Percentiles rank a stretch among this genome's conserved stretches.
Evolutionary conservation across 768 basidiomycete genomes (phyloP).

Genomic region (Rhodocollybia butyracea): DNA sequence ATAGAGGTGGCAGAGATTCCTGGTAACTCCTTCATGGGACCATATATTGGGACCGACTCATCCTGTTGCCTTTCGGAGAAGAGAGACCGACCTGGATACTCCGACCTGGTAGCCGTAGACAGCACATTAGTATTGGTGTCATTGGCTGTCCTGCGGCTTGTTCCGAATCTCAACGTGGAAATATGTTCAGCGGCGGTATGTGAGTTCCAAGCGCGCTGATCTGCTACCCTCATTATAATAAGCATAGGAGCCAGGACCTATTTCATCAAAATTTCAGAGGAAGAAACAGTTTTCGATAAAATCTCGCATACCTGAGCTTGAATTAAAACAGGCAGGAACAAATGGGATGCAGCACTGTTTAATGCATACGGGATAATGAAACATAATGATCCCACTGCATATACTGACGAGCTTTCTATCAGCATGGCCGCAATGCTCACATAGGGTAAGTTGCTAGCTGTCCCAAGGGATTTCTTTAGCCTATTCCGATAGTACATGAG

Average conservation of each 20-base stretch:
- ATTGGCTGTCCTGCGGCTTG: too few relatives aligned
- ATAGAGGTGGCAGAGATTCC: too few relatives aligned
- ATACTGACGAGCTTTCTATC: slow-evolving; percentile 30
- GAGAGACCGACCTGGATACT: too few relatives aligned
- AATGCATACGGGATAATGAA: slow-evolving; percentile 23
- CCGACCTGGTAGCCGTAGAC: too few relatives aligned
- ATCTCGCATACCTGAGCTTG: slow-evolving; percentile 20
- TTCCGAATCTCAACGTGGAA: too few relatives aligned
- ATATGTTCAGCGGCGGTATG: neutral
- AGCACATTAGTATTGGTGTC: too few relatives aligned
- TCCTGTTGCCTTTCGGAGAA: too few relatives aligned
- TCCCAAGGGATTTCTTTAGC: neutral
- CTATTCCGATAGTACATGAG: slow-evolving; percentile 18
- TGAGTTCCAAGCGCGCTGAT: neutral
- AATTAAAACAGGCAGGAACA: slow-evolving; percentile 17
- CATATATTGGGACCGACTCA: too few relatives aligned
- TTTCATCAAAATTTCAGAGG: too few relatives aligned
- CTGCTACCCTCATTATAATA: slow-evolving; percentile 7
- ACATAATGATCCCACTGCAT: slow-evolving; percentile 22
- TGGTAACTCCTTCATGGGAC: too few relatives aligned
- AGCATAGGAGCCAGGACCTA: slow-evolving; percentile 1
- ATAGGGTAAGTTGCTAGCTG: slow-evolving; percentile 12
- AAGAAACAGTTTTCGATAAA: too few relatives aligned
- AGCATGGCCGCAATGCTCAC: slow-evolving; percentile 25
- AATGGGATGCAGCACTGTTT: slow-evolving; percentile 12